These are phyloP conservation scores for Anthracocystis panici-leucophaei DNA, from an alignment of 1,284 basidiomycete genomes.

Conservation along the genomic window DNA sequence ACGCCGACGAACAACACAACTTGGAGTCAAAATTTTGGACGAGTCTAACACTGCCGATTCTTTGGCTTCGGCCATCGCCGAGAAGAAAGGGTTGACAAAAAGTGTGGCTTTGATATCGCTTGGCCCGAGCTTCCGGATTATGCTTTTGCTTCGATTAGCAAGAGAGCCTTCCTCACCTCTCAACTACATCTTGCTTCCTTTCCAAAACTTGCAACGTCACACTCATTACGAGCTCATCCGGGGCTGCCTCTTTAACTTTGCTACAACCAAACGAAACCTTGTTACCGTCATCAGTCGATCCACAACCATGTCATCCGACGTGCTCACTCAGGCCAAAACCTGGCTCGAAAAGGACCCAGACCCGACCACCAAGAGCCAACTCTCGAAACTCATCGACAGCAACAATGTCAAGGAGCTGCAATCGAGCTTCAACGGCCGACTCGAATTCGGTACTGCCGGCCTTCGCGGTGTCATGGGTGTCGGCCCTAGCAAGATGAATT, in stretches of 20 bases:
- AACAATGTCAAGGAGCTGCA: slow-evolving; percentile 47
- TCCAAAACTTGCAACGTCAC: neutral
- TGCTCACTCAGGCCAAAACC: slow-evolving; percentile 46
- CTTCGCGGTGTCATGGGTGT: slow-evolving; percentile 60
- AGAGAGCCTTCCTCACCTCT: too few relatives aligned
- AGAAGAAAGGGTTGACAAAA: slow-evolving; percentile 15
- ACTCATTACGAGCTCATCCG: neutral
- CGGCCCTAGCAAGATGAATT: slow-evolving; percentile 61
- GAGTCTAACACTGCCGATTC: neutral
- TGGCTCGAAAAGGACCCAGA: slow-evolving; percentile 62
- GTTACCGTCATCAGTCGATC: neutral
- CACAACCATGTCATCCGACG: slow-evolving; percentile 20
- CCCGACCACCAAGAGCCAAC: slow-evolving; percentile 38
- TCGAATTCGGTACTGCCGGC: slow-evolving; percentile 62
- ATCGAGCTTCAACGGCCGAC: slow-evolving; percentile 53
- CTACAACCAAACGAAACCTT: neutral
- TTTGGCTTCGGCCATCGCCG: slow-evolving; percentile 38
- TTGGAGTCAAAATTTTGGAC: too few relatives aligned
- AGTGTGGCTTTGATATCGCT: neutral
- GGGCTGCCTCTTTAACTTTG: neutral
- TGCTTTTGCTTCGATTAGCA: slow-evolving; percentile 1
- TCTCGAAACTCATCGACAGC: slow-evolving; percentile 39
- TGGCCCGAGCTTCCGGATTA: slow-evolving; percentile 30
- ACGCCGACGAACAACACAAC: neutral
- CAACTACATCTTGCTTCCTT: neutral